Conservation (phyloP, 2,329 filamentous ascomycete genomes). For the Nemania serpens region DNA sequence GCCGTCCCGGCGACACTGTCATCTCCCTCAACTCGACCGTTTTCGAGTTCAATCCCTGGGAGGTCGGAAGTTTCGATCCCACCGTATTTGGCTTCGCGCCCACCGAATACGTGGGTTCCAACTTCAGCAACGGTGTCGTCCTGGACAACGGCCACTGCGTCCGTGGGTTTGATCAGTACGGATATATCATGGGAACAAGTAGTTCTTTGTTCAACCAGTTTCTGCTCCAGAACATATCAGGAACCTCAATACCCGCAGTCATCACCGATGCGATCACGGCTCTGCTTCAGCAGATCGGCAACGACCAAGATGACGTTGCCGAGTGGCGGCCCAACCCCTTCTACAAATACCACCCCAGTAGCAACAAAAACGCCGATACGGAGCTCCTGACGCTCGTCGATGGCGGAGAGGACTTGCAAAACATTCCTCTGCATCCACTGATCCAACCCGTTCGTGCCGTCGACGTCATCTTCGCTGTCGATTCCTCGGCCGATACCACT, state of each 20-base stretch:
- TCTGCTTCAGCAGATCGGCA: conserved; percentile 60
- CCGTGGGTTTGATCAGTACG: conserved; percentile 79
- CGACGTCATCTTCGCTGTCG: conserved; percentile 81
- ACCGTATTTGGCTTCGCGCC: conserved; percentile 74
- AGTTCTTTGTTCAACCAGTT: conserved; percentile 84
- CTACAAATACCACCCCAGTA: conserved; percentile 63
- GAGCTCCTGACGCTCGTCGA: conserved; percentile 72
- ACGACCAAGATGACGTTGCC: conserved; percentile 72
- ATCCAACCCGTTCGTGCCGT: conserved; percentile 73
- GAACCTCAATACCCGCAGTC: conserved; percentile 49
- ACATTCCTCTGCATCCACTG: conserved; percentile 77
- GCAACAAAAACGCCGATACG: conserved; percentile 60
- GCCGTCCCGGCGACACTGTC: conserved; percentile 63
- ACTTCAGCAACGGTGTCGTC: conserved; percentile 67
- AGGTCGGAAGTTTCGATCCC: conserved; percentile 78
- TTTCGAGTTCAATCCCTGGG: conserved; percentile 79
- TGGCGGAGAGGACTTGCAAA: conserved; percentile 77
- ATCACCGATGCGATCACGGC: conserved; percentile 56
- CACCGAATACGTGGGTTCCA: conserved; percentile 72
- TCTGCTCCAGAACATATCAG: conserved; percentile 65
- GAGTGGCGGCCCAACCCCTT: conserved; percentile 78
- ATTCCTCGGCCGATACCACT: conserved; percentile 74
- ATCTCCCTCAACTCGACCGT: conserved; percentile 75
- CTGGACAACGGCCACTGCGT: conserved; percentile 65
- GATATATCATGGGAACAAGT: conserved; percentile 85